Base-by-base conservation (phyloP, 805 yeast genomes). In the Crinitomyces ghanaensis region DNA sequence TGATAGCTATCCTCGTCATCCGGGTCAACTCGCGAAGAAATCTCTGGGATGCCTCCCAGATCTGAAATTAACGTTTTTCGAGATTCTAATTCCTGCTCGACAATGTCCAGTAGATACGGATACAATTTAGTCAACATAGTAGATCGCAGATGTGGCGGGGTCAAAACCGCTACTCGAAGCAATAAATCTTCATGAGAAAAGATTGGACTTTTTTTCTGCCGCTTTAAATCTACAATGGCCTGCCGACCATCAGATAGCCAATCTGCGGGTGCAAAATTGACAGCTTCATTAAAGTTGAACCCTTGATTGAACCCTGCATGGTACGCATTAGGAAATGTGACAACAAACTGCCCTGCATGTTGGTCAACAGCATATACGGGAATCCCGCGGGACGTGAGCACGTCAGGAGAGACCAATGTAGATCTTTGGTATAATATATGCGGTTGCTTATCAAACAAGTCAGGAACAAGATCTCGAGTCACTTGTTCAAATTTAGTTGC, bases 301-400 rank as follows among this genome's bases (percentile, higher is more conserved):
- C 94, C 95, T 43, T 76, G 72, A 49, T 84, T 84, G 55, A 84
- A 82, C 0, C 94, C 93, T 1, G 91, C 76, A 57, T 83, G 93
- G 49, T 81, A 84, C 9, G 88, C 91, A 53, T 77, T 77, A 1
- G 95, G 95, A 49, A 77, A 85, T 0, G 94, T 82, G 2, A 85
- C 67, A 12, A 85, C 72, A 48, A 77, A 80, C 49, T 85, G 94
- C 35, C 82, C 82, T 1, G 88, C 77, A 11, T 70, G 59, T 51
- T 84, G 95, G 43, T 80, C 70, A 1, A 80, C 82, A 18, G 66
- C 70, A 36, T 54, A 64, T 29, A 66, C 55, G 2, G 54, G 51
- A 5, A 72, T 57, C 0, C 67, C 71, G 28, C 64, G 59, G 28
- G 68, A 55, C 1, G 53, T 44, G 7, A 72, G 50, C 24, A 64